phyloP scores from a whole-genome alignment of 768 basidiomycete genomes.

The Naematelia aurantialba region DNA sequence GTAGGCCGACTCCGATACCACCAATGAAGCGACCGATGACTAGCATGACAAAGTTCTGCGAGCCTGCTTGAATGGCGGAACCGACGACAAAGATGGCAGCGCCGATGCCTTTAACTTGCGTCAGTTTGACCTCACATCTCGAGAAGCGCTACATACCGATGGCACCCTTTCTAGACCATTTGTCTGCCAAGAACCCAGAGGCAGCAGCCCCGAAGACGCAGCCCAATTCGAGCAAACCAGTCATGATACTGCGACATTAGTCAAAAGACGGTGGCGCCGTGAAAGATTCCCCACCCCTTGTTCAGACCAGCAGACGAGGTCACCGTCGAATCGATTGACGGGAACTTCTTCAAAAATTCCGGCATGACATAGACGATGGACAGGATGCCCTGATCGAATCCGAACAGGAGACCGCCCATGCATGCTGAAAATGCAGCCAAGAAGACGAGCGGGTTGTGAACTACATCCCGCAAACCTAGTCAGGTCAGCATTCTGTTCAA shows the following conservation, averaged over 20 bases:
- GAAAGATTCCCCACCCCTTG: too few relatives aligned
- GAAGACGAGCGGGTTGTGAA: not conserved
- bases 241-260: conserved; percentile 14
- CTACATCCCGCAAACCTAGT: conserved; percentile 1
- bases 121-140: too few relatives aligned
- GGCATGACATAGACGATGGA: conserved; percentile 16
- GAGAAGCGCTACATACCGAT: not conserved
- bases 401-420: conserved; percentile 2
- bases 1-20: conserved; percentile 14
- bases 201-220: conserved; percentile 9
- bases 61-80: conserved; percentile 6
- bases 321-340: conserved; percentile 5
- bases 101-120: too few relatives aligned
- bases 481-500: too few relatives aligned
- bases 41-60: not conserved
- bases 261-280: too few relatives aligned
- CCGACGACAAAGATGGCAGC: conserved; percentile 15
- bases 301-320: conserved; percentile 3
- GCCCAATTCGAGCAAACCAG: conserved; percentile 14
- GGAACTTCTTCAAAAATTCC: conserved; percentile 14
- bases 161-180: conserved; percentile 6
- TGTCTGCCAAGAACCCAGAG: conserved; percentile 15
- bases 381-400: conserved; percentile 16
- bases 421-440: not conserved
- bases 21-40: conserved; percentile 14